phyloP scores from a whole-genome alignment of 768 basidiomycete genomes.

The Postia placenta region DNA sequence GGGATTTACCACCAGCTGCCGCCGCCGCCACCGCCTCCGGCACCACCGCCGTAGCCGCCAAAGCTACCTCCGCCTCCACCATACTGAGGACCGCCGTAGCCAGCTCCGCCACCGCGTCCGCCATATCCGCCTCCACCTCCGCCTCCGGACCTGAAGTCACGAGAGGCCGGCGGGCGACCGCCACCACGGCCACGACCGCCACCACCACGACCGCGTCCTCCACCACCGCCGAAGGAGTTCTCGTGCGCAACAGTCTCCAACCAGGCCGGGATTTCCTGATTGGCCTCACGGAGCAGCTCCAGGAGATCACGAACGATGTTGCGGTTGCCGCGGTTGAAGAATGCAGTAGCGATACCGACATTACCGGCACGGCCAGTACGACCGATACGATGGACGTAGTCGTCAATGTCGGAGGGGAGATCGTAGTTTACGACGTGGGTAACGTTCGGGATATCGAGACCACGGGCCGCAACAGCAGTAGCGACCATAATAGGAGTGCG shows the following conservation, averaged over 20 bases:
- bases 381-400: slow-evolving; percentile 98
- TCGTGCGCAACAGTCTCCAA: slow-evolving; percentile 84
- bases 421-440: slow-evolving; percentile 99
- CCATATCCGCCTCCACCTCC: slow-evolving; percentile 30
- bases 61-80: slow-evolving; percentile 29
- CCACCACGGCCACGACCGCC: slow-evolving; percentile 58
- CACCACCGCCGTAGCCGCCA: slow-evolving; percentile 20
- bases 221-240: slow-evolving; percentile 58
- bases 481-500: slow-evolving; percentile 96
- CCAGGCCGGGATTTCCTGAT: slow-evolving; percentile 92
- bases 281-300: slow-evolving; percentile 91
- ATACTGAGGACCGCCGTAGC: slow-evolving; percentile 26
- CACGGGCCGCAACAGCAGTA: slow-evolving; percentile 97
- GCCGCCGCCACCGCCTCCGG: slow-evolving; percentile 20
- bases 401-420: slow-evolving; percentile 95
- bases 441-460: slow-evolving; percentile 98
- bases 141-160: slow-evolving; percentile 35
- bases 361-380: slow-evolving; percentile 99
- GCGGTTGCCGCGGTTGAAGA: slow-evolving; percentile 92
- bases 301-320: slow-evolving; percentile 89
- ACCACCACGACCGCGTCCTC: slow-evolving; percentile 42
- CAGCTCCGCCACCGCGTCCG: slow-evolving; percentile 21
- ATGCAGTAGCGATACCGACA: slow-evolving; percentile 91
- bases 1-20: slow-evolving; percentile 43
- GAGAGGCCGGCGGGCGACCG: slow-evolving; percentile 32